phyloP scores from a whole-genome alignment of 306 rosid species.

The Pterocarpus santalinus region DNA sequence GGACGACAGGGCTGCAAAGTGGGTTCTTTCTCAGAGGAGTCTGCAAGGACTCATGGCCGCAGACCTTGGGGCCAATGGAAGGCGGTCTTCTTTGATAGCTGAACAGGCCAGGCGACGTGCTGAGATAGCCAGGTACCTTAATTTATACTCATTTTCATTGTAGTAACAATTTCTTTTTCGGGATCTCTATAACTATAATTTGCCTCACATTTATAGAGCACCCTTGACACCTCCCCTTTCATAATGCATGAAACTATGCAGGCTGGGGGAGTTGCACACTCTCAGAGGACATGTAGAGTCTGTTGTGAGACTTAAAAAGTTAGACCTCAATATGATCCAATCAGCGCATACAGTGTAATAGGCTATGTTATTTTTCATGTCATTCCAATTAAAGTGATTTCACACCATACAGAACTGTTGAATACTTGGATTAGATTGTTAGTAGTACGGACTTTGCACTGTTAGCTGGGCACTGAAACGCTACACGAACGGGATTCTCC shows the following conservation, averaged over 20 bases:
- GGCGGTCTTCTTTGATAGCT: constrained; percentile 66
- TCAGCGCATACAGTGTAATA: constrained; percentile 75
- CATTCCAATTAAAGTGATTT: constrained; percentile 21
- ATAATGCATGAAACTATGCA: constrained; percentile 49
- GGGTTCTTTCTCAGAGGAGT: constrained; percentile 83
- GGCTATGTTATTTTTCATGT: background rate
- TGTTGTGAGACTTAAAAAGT: constrained; percentile 73
- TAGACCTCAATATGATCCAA: constrained; percentile 57
- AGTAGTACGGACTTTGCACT: constrained; percentile 35
- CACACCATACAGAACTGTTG: background rate
- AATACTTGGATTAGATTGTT: constrained; percentile 22
- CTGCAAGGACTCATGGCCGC: constrained; percentile 65
- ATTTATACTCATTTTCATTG: background rate
- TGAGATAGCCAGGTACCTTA: constrained; percentile 69
- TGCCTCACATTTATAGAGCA: constrained; percentile 9
- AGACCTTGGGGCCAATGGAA: constrained; percentile 49
- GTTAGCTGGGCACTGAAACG: constrained; percentile 28
- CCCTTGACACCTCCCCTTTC: background rate
- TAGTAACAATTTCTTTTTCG: background rate
- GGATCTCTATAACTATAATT: constrained; percentile 7
- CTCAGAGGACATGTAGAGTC: constrained; percentile 85
- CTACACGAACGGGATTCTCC: constrained; percentile 23
- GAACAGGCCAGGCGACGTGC: constrained; percentile 78
- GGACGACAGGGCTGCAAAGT: constrained; percentile 77
- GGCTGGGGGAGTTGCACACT: constrained; percentile 79